phyloP scores from a whole-genome alignment of 352 stramenopile genomes.

The Phytopythium helicoides region DNA sequence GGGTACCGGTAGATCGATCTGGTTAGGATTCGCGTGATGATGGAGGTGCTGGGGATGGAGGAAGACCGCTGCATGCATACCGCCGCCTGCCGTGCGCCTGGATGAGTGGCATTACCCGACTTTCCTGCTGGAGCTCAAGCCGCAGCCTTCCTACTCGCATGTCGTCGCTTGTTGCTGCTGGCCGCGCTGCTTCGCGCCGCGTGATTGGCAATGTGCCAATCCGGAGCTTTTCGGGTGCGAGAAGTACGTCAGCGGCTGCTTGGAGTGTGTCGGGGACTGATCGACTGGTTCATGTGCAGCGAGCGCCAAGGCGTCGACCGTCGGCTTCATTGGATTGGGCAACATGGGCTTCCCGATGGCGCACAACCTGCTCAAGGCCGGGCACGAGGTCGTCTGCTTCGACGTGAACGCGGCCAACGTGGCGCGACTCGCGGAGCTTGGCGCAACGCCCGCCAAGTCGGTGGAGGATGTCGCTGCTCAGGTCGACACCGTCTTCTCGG shows the following conservation, averaged over 20 bases:
- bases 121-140: background rate
- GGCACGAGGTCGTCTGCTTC: conserved; percentile 57
- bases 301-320: conserved; percentile 2
- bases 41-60: conserved; percentile 3
- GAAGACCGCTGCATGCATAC: background rate
- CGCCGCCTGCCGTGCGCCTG: too few species aligned
- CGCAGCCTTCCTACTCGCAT: background rate
- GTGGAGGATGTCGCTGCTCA: conserved; percentile 38
- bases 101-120: background rate
- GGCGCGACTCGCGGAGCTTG: conserved; percentile 21
- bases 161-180: background rate
- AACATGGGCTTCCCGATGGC: conserved; percentile 93
- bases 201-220: background rate
- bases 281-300: too few species aligned
- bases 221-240: conserved; percentile 1
- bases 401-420: conserved; percentile 40
- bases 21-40: conserved; percentile 13
- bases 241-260: background rate
- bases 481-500: conserved; percentile 48
- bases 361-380: conserved; percentile 80
- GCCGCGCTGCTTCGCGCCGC: too few species aligned
- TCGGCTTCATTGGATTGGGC: conserved; percentile 91
- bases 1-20: too few species aligned
- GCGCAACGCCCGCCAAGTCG: conserved; percentile 29
- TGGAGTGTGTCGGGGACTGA: too few species aligned